phyloP scores from a whole-genome alignment of 2,329 filamentous ascomycete genomes.

The Teratosphaeriaceae sp. region DNA sequence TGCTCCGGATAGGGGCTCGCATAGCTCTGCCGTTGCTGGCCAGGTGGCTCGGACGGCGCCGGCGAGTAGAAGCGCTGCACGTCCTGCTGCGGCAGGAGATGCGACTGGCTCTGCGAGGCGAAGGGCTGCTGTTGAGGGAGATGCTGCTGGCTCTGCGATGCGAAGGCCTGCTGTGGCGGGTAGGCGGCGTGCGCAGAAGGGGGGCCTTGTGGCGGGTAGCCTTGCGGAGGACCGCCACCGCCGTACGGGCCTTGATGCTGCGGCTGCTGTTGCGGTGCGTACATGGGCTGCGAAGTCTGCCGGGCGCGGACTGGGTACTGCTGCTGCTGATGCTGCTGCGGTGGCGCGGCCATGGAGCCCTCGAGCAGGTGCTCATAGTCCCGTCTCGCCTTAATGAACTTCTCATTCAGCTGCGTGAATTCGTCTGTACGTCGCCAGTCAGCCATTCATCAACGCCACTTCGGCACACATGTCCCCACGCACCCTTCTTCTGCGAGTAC shows the following conservation, averaged over 20 bases:
- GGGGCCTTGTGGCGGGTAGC: slow-evolving; percentile 26
- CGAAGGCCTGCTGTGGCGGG: slow-evolving; percentile 27
- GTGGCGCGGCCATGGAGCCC: slow-evolving; percentile 93
- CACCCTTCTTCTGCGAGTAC: slow-evolving; percentile 98
- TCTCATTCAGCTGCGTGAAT: slow-evolving; percentile 97
- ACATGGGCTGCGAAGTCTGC: slow-evolving; percentile 11
- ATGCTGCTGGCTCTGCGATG: slow-evolving; percentile 20
- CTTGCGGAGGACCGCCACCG: slow-evolving; percentile 42
- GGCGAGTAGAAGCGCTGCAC: slow-evolving; percentile 34
- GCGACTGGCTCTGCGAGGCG: slow-evolving; percentile 18
- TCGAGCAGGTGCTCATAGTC: slow-evolving; percentile 97
- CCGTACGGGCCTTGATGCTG: slow-evolving; percentile 23
- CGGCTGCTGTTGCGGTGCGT: slow-evolving; percentile 21
- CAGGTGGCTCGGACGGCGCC: slow-evolving; percentile 21
- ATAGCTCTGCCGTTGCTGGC: slow-evolving; percentile 24
- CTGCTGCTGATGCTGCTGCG: slow-evolving; percentile 49
- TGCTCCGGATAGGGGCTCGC: slow-evolving; percentile 20
- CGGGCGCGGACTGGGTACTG: slow-evolving; percentile 35
- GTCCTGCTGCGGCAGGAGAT: slow-evolving; percentile 25
- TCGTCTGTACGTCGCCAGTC: slow-evolving; percentile 57
- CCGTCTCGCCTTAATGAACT: slow-evolving; percentile 96
- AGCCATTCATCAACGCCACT: not conserved
- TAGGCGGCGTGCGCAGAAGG: slow-evolving; percentile 19
- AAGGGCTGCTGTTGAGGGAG: slow-evolving; percentile 29
- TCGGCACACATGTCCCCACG: slow-evolving; percentile 6